A percentile compares a stretch with the other conserved stretches of the same genome.
Conservation (phyloP, 495 filamentous ascomycete genomes). For the Bacidia rubella region DNA sequence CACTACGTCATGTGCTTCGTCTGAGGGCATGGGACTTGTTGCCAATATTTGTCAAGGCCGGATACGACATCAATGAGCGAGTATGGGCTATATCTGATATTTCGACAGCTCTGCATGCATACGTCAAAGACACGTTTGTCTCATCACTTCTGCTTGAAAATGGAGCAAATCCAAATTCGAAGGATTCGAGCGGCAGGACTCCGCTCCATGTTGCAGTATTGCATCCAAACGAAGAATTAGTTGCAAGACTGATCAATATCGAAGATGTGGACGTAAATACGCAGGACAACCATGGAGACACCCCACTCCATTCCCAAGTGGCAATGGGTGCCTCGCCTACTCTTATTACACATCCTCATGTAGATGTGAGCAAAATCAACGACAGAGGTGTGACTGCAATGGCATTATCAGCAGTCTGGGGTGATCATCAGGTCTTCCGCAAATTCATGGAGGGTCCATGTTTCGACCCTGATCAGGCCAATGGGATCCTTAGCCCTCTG, state of each 20-base stretch:
- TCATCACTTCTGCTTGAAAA: background rate
- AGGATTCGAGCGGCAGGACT: background rate
- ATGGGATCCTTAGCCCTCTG: background rate
- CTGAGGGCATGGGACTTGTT: background rate
- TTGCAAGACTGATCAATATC: background rate
- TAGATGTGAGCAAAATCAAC: slow-evolving; percentile 1
- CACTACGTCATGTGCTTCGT: slow-evolving; percentile 1
- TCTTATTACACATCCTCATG: background rate
- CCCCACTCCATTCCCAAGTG: slow-evolving; percentile 1
- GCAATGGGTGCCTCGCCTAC: background rate
- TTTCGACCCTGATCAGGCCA: background rate
- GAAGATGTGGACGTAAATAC: slow-evolving; percentile 1
- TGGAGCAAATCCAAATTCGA: slow-evolving; percentile 2
- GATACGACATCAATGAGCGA: background rate
- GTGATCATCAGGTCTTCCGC: background rate
- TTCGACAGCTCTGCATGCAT: background rate
- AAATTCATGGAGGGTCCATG: background rate
- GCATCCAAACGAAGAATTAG: background rate
- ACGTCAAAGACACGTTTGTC: background rate
- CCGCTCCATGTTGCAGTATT: background rate
- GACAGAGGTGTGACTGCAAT: background rate
- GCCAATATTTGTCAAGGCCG: background rate
- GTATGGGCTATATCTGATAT: background rate
- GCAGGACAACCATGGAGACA: background rate
- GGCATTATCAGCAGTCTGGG: background rate